Percentiles rank a stretch among this genome's conserved stretches.
phyloP scores from a whole-genome alignment of 2,329 filamentous ascomycete genomes.

The Phyllosticta paracitricarpa region DNA sequence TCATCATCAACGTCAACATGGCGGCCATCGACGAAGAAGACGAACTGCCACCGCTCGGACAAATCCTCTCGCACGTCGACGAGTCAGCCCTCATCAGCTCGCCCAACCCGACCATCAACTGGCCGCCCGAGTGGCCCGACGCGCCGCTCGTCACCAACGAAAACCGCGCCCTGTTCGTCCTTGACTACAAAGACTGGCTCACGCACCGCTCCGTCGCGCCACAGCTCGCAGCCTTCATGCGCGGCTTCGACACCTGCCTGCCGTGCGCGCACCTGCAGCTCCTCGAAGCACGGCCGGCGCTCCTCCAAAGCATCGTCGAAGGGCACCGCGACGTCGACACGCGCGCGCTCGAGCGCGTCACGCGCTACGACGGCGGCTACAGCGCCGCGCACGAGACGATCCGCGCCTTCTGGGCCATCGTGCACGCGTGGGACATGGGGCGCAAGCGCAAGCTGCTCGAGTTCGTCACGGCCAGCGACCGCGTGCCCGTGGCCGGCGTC shows the following conservation, averaged over 20 bases:
- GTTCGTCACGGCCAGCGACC: constrained; percentile 89
- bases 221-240: constrained; percentile 71
- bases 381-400: constrained; percentile 59
- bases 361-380: constrained; percentile 74
- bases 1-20: constrained; percentile 47
- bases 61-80: not conserved
- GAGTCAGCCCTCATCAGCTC: constrained; percentile 11
- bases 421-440: constrained; percentile 54
- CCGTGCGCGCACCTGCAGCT: constrained; percentile 55
- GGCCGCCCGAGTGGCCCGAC: constrained; percentile 32
- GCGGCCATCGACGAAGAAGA: constrained; percentile 15
- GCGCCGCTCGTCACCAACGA: constrained; percentile 67
- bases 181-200: constrained; percentile 76
- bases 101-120: constrained; percentile 2
- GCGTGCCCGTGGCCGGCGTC: constrained; percentile 79
- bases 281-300: constrained; percentile 20
- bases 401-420: constrained; percentile 73
- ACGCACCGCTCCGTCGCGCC: constrained; percentile 65
- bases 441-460: constrained; percentile 73
- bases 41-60: not conserved
- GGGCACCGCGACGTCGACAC: constrained; percentile 75
- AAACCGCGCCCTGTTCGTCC: constrained; percentile 69
- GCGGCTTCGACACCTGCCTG: constrained; percentile 70
- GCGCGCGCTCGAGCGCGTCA: constrained; percentile 55
- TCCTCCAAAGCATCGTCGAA: constrained; percentile 71